Evolutionary conservation across 148 eudicot genomes (phyloP), one percentile per base, ranked within the genome.

Genomic region (Vaccinium corymbosum): DNA sequence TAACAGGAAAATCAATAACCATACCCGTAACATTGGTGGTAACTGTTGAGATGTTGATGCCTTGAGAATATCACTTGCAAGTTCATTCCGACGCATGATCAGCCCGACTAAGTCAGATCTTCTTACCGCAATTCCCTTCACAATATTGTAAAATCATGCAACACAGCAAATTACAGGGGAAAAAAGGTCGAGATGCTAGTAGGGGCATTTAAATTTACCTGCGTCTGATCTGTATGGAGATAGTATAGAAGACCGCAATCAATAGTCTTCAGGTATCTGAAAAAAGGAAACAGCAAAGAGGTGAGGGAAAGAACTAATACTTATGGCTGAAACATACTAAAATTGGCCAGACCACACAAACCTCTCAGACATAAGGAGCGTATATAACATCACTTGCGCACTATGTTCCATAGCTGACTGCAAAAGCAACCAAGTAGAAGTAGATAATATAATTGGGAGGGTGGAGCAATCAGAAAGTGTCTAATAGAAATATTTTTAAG

Each of bases 341-440:
- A 83, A 59, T 66, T 55, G 70, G 25, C 68, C 74, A 61, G 71
- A 52, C 68, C 78, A 5, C 55, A 59, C 73, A 81, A 61, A 97
- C 99, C 99, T 91, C 87, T 97, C 99, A 57, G 99, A 97, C 98
- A 97, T 95, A 79, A 97, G 94, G 76, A 97, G 95, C 74, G 96
- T 93, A 87, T 95, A 97, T 76, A 97, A 87, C 90, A 94, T 97
- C 85, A 97, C 94, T 90, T 97, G 99, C 57, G 99, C 99, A 78
- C 90, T 90, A 88, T 97, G 99, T 86, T 97, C 99, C 88, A 91
- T 89, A 82, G 95, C 88, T 81, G 95, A 68, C 99, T 97, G 93
- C 89, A 86, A 51, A 88, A 84, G 50, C 83, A 76, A 87, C 57
- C 66, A 59, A 11, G 79, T 82, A 79, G 80, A 72, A 76, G 61